These are phyloP conservation scores for Agaricus sinodeliciosus DNA, from an alignment of 768 basidiomycete species.

Conservation along the genomic window DNA sequence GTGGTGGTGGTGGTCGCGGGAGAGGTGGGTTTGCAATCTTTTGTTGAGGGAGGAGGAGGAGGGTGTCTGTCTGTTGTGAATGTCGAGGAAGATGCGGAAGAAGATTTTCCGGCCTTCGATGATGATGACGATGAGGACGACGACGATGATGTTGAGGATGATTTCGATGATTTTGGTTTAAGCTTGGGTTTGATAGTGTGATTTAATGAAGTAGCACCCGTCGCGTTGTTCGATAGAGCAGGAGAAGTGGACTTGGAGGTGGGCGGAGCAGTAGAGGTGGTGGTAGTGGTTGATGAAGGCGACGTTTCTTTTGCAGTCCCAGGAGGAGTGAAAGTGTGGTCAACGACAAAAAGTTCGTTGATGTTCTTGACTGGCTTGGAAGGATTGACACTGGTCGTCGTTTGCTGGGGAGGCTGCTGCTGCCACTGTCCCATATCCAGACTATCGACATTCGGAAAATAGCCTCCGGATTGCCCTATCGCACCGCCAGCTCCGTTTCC, in stretches of 20 bases:
- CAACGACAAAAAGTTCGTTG: constrained; percentile 9
- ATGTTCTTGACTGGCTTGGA: not conserved
- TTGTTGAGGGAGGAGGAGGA: too few species aligned
- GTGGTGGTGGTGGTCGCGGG: not conserved
- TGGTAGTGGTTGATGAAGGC: not conserved
- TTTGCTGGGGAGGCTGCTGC: not conserved
- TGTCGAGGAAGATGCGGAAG: not conserved
- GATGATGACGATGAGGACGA: not conserved
- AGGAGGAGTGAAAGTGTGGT: constrained; percentile 25
- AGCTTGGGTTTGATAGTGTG: not conserved
- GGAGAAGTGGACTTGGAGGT: not conserved
- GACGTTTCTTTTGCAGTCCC: constrained; percentile 15
- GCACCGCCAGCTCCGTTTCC: too few species aligned
- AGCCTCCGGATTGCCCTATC: not conserved
- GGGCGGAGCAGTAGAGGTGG: not conserved
- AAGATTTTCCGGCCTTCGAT: not conserved
- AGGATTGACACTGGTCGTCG: not conserved
- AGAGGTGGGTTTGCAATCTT: not conserved
- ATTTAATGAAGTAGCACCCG: too few species aligned
- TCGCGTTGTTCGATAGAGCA: too few species aligned
- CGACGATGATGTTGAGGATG: not conserved
- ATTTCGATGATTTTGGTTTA: not conserved
- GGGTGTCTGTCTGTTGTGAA: too few species aligned
- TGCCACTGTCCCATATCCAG: not conserved
- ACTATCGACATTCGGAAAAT: not conserved